Evolutionary conservation across 1,139 yeast species (phyloP).

Genomic region (Hyphopichia wangnamkhiaoensis): DNA sequence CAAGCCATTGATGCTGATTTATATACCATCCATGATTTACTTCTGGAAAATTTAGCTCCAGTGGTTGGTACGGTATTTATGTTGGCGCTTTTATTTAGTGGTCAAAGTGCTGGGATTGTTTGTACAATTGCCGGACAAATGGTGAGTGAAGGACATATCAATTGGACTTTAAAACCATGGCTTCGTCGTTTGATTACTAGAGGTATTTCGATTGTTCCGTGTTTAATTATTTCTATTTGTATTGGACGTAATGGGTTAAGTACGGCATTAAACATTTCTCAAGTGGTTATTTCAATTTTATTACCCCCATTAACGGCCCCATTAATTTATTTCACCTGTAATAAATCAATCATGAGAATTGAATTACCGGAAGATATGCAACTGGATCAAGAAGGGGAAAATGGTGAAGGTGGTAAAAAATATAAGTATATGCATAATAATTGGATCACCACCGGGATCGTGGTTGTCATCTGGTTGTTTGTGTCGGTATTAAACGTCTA

Average conservation of each 20-base stretch:
- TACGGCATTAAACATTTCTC: constrained; percentile 70
- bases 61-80: constrained; percentile 78
- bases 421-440: constrained; percentile 58
- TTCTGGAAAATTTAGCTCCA: constrained; percentile 60
- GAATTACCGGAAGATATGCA: constrained; percentile 22
- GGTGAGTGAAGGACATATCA: constrained; percentile 79
- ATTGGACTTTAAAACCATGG: constrained; percentile 80
- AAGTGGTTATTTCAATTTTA: constrained; percentile 70
- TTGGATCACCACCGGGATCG: constrained; percentile 54
- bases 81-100: constrained; percentile 72
- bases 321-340: constrained; percentile 70
- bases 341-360: constrained; percentile 60
- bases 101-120: constrained; percentile 83
- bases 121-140: constrained; percentile 89
- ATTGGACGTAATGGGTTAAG: constrained; percentile 69
- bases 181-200: constrained; percentile 70
- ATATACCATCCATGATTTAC: constrained; percentile 64
- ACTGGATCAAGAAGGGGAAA: constrained; percentile 10
- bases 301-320: constrained; percentile 80
- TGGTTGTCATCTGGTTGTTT: constrained; percentile 61
- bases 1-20: constrained; percentile 75
- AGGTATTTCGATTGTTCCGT: constrained; percentile 70
- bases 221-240: constrained; percentile 58
- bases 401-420: constrained; percentile 14
- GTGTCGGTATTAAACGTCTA: constrained; percentile 66